Conservation (phyloP, 1,139 yeast genomes). For the Hyphopichia wangnamkhiaoensis region DNA sequence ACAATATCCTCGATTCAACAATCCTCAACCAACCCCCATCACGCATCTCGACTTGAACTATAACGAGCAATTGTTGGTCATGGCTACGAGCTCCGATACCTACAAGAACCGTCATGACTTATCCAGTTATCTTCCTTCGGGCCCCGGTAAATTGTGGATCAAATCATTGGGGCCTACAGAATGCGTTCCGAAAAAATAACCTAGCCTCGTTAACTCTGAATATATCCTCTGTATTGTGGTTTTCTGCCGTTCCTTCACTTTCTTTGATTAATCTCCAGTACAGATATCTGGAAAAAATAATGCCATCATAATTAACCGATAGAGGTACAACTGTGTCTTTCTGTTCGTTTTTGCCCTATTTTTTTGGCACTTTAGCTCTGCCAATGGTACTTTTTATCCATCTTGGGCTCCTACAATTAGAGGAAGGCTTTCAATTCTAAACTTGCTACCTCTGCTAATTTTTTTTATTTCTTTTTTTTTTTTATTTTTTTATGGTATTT, state of each 20-base stretch:
- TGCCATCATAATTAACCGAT: too few relatives aligned
- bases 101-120: constrained; percentile 28
- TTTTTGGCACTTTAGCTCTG: too few relatives aligned
- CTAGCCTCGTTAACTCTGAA: background rate
- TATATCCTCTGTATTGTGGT: background rate
- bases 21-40: constrained; percentile 18
- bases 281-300: too few relatives aligned
- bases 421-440: background rate
- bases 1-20: constrained; percentile 55
- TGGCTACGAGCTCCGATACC: constrained; percentile 66
- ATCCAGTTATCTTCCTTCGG: background rate
- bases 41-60: constrained; percentile 42
- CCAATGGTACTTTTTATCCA: too few relatives aligned
- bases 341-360: too few relatives aligned
- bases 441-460: background rate
- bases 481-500: too few relatives aligned
- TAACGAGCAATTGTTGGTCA: constrained; percentile 42
- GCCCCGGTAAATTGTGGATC: constrained; percentile 13
- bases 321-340: too few relatives aligned
- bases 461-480: too few relatives aligned
- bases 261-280: too few relatives aligned
- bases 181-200: constrained; percentile 7
- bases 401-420: background rate
- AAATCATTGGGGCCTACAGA: constrained; percentile 8
- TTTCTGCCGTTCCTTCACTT: too few relatives aligned